These are phyloP conservation scores for Prunus armeniaca DNA, from an alignment of 306 rosid genomes.

Conservation along the genomic window DNA sequence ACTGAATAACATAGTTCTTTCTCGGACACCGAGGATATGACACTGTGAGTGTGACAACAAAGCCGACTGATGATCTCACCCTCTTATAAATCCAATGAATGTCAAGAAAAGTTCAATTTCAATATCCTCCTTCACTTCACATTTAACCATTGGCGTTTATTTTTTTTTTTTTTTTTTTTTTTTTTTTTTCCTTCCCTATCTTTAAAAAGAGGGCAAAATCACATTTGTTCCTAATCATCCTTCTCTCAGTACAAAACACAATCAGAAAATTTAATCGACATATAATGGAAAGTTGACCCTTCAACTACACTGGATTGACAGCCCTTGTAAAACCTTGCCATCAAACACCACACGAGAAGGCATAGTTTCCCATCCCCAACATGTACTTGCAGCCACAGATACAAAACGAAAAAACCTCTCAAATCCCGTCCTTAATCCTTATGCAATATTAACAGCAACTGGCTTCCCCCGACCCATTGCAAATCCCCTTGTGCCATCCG, in stretches of 20 bases:
- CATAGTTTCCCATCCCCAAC: conserved; percentile 7
- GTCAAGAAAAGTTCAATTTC: neutral
- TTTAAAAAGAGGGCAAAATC: neutral
- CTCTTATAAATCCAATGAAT: neutral
- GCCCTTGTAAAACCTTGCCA: conserved; percentile 34
- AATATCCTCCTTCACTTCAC: conserved; percentile 21
- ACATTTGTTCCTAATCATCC: neutral
- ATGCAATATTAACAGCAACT: conserved; percentile 58
- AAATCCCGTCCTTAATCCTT: conserved; percentile 16
- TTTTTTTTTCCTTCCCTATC: neutral
- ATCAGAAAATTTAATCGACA: neutral
- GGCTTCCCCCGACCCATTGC: conserved; percentile 92
- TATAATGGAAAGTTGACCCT: neutral
- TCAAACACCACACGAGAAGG: conserved; percentile 12
- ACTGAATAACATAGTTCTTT: too few species aligned
- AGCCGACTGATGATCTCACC: too few species aligned
- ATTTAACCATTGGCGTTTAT: conserved; percentile 19
- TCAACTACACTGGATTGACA: conserved; percentile 19
- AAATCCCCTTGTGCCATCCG: conserved; percentile 96
- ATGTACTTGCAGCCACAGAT: conserved; percentile 14
- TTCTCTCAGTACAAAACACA: conserved; percentile 8
- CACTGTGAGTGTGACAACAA: too few species aligned
- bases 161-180: neutral
- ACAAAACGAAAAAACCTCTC: neutral
- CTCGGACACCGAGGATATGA: too few species aligned